Percentiles rank a stretch among this genome's conserved stretches.
Conservation (phyloP, 108 stramenopile species). For the Nannochloropsis gaditana region DNA sequence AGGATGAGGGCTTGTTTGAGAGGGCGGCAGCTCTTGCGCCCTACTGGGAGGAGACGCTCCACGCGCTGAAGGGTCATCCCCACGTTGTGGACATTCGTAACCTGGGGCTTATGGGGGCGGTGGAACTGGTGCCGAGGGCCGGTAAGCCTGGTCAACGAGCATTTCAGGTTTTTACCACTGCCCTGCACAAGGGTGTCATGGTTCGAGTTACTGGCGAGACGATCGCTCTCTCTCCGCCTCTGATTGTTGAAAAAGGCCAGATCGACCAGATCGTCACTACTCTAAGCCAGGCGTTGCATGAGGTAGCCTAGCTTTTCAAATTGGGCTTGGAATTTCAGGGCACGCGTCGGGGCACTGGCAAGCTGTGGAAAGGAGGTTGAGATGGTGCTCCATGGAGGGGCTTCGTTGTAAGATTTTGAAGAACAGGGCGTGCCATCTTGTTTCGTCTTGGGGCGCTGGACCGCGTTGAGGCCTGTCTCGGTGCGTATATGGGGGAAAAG, state of each 20-base stretch:
- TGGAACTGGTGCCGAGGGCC: slow-evolving; percentile 13
- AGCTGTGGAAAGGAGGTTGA: too few species aligned
- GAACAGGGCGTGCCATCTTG: too few species aligned
- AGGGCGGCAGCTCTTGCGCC: slow-evolving; percentile 10
- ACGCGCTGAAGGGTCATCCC: slow-evolving; percentile 20
- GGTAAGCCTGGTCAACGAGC: slow-evolving; percentile 19
- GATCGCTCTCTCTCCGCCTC: not conserved
- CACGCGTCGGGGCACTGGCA: too few species aligned
- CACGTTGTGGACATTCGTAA: slow-evolving; percentile 27
- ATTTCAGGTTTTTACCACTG: not conserved
- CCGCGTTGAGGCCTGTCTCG: too few species aligned
- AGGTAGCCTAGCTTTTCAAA: not conserved
- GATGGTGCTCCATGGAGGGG: too few species aligned
- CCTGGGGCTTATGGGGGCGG: slow-evolving; percentile 27
- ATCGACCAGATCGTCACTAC: not conserved
- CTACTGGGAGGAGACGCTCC: slow-evolving; percentile 18
- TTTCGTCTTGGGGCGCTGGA: too few species aligned
- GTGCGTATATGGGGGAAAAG: too few species aligned
- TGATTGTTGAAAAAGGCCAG: not conserved
- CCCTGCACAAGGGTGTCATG: not conserved
- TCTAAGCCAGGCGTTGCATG: not conserved
- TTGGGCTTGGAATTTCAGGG: too few species aligned
- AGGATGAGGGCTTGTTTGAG: slow-evolving; percentile 26
- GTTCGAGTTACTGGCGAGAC: slow-evolving; percentile 9
- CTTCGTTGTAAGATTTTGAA: too few species aligned